A percentile compares a stretch with the other conserved stretches of the same genome.
These are phyloP conservation scores for Protomyces inouyei DNA, from an alignment of 1,139 yeast genomes.

Conservation along the genomic window DNA sequence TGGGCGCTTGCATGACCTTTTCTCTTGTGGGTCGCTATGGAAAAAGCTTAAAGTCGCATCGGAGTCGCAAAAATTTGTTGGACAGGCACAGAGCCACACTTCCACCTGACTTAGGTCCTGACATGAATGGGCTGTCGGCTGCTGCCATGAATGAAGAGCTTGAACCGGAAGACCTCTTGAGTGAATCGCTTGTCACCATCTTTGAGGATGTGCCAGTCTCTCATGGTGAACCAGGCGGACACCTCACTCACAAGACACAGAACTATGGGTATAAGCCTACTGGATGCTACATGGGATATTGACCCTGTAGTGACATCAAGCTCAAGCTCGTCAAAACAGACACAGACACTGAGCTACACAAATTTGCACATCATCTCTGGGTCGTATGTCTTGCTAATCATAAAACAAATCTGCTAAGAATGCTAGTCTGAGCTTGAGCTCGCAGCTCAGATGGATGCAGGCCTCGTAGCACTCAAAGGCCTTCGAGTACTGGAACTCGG, in stretches of 20 bases:
- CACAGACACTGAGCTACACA: slow-evolving; percentile 4
- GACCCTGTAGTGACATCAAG: background rate
- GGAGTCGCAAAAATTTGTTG: too few relatives aligned
- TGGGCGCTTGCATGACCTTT: too few relatives aligned
- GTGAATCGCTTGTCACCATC: slow-evolving; percentile 7
- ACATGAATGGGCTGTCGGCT: background rate
- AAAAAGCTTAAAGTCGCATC: too few relatives aligned
- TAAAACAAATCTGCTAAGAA: background rate
- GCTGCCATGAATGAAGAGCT: background rate
- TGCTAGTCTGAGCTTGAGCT: slow-evolving; percentile 7
- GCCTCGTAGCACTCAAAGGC: background rate
- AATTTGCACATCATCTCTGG: slow-evolving; percentile 18
- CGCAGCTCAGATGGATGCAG: background rate
- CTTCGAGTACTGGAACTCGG: slow-evolving; percentile 13
- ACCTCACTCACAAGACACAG: background rate
- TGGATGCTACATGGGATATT: background rate
- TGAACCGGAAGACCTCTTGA: background rate
- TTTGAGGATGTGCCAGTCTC: slow-evolving; percentile 18
- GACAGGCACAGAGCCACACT: too few relatives aligned
- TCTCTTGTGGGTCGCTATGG: too few relatives aligned
- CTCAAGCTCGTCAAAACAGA: background rate
- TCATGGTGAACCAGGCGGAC: slow-evolving; percentile 21
- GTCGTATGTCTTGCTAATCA: background rate
- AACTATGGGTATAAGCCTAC: background rate
- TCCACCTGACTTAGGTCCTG: too few relatives aligned